Percentiles rank a stretch among this genome's conserved stretches.
phyloP scores from a whole-genome alignment of 2,329 filamentous ascomycete species.

The Colletotrichum zoysiae region DNA sequence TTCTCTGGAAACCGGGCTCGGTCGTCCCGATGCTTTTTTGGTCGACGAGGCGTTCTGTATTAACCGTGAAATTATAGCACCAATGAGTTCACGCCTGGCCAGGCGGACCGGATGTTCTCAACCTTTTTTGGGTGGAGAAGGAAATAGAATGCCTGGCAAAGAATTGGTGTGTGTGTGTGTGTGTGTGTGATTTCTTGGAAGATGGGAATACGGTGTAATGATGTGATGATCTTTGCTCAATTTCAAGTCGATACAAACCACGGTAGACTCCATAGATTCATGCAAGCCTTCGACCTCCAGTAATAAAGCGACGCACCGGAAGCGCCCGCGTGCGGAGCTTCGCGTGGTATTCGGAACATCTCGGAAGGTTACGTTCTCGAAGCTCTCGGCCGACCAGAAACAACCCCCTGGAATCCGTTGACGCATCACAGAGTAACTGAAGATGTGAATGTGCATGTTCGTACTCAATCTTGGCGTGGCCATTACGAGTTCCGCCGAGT shows the following conservation, averaged over 20 bases:
- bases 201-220: not conserved
- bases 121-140: constrained; percentile 34
- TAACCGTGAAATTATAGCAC: not conserved
- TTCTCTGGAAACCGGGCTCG: not conserved
- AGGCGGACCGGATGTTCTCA: constrained; percentile 54
- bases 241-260: not conserved
- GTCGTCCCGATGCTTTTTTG: not conserved
- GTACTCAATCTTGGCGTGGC: not conserved
- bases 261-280: not conserved
- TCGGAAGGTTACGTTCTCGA: no score
- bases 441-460: not conserved
- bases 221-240: not conserved
- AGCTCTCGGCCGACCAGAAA: not conserved
- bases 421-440: not conserved
- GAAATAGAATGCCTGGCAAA: constrained; percentile 44
- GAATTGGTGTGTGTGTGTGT: accelerated
- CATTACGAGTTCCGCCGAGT: no score
- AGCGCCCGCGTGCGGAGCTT: no score
- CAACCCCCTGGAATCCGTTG: not conserved
- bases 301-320: not conserved
- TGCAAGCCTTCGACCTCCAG: not conserved
- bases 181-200: accelerated
- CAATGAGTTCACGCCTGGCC: constrained; percentile 57
- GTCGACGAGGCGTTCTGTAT: not conserved
- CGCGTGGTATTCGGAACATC: not conserved